Conservation (phyloP, 164 flowering plant genomes). For the Cinnamomum chago region DNA sequence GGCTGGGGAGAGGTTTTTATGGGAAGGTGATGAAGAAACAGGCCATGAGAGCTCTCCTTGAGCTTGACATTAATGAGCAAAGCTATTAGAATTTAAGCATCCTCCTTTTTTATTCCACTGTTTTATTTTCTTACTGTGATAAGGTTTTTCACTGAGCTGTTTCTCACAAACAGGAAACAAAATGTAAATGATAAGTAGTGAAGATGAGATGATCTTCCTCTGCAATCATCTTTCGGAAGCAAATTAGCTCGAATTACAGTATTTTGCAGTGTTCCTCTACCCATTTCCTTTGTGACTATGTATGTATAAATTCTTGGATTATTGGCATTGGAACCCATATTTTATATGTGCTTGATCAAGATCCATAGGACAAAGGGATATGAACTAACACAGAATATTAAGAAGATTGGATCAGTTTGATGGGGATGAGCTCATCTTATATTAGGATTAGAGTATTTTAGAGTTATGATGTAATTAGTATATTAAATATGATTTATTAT, state of each 20-base stretch:
- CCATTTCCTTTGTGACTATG: background rate
- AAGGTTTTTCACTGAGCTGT: background rate
- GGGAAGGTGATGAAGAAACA: conserved; percentile 77
- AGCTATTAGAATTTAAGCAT: conserved; percentile 11
- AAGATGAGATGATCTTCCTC: background rate
- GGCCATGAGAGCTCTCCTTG: conserved; percentile 63
- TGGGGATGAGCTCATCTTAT: too few species aligned
- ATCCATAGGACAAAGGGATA: too few species aligned
- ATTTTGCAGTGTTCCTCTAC: background rate
- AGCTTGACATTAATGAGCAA: conserved; percentile 21
- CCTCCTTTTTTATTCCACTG: background rate
- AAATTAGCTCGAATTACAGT: background rate
- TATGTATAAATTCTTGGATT: too few species aligned
- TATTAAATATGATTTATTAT: too few species aligned
- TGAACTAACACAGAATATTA: too few species aligned
- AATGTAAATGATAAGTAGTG: background rate
- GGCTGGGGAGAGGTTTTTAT: conserved; percentile 62
- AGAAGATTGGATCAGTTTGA: too few species aligned
- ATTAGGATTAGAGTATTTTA: too few species aligned
- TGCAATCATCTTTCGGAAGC: background rate
- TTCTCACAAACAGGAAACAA: background rate
- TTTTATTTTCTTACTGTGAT: background rate
- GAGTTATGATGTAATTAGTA: too few species aligned
- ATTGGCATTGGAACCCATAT: too few species aligned
- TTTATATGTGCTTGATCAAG: too few species aligned